Base-by-base conservation (phyloP, 2,329 filamentous ascomycete genomes). In the Paraconiothyrium brasiliense region DNA sequence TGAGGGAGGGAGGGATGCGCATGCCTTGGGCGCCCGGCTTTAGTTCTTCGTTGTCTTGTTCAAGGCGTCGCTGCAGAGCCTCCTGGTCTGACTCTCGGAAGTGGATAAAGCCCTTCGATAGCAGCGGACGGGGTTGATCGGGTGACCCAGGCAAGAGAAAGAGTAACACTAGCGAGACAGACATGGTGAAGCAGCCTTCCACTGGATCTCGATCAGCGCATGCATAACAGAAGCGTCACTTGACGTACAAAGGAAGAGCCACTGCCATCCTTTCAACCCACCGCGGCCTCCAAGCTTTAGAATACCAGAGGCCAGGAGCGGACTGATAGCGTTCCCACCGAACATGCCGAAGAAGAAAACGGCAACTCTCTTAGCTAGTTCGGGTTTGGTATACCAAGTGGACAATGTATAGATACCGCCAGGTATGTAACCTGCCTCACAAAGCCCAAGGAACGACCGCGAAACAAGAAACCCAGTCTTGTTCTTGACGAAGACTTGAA, bases 271-370 rank as follows among this genome's bases (percentile, higher is more conserved):
- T 6, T 74, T 72, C 6, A 85, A 63, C 0, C 81, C 81, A 2
- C 76, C 66, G 11, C 67, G 62, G 0, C 80, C 80, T 22, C 82
- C 78, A 20, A 86, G 73, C 56, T 78, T 82, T 7, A 86, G 66
- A 8, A 86, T 81, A 0, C 80, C 83, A 8, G 82, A 82, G 0
- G 82, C 84, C 3, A 86, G 71, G 1, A 86, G 73, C 0, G 83
- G 82, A 30, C 81, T 83, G 1, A 85, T 74, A 0, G 84, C 83
- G 24, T 83, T 83, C 0, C 83, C 84, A 0, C 83, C 80, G 60
- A 85, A 84, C 79, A 85, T 85, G 10, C 84, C 84, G 47, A 86
- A 84, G 68, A 85, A 86, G 60, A 86, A 82, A 0, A 85, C 66
- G 1, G 84, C 82, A 7, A 85, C 79, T 16, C 84, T 75, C 56